These are phyloP conservation scores for Brassica cretica DNA, from an alignment of 345 rosid genomes.

Conservation along the genomic window DNA sequence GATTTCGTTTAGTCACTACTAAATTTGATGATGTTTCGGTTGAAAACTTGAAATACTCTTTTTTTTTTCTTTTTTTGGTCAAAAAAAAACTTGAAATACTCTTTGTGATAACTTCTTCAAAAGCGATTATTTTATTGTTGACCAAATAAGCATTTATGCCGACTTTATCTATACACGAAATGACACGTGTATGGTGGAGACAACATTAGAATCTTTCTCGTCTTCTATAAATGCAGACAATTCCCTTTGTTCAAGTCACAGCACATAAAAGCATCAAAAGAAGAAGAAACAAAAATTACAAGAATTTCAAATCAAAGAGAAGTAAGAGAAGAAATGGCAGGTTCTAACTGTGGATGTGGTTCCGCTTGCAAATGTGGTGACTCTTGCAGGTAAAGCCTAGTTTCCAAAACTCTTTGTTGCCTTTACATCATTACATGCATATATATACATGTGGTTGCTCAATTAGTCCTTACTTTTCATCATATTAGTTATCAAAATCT, in stretches of 20 bases:
- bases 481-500: neutral
- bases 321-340: conserved; percentile 35
- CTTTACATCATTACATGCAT: neutral
- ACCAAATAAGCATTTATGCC: neutral
- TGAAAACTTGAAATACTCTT: neutral
- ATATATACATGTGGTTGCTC: neutral
- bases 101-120: neutral
- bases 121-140: neutral
- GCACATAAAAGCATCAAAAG: conserved; percentile 10
- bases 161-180: conserved; percentile 3
- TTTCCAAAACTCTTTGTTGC: neutral
- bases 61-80: too few species aligned
- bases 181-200: conserved; percentile 36
- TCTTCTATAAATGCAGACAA: conserved; percentile 28
- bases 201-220: neutral
- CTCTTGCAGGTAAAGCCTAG: conserved; percentile 39
- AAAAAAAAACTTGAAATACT: neutral
- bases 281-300: neutral
- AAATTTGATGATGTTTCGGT: neutral
- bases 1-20: neutral
- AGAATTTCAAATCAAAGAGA: conserved; percentile 5
- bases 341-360: conserved; percentile 48
- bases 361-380: conserved; percentile 47
- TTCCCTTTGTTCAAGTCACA: conserved; percentile 16
- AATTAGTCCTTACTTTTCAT: neutral